Evolutionary conservation across 2,329 filamentous ascomycete species (phyloP).

Genomic region (Lasiodiplodia theobromae): DNA sequence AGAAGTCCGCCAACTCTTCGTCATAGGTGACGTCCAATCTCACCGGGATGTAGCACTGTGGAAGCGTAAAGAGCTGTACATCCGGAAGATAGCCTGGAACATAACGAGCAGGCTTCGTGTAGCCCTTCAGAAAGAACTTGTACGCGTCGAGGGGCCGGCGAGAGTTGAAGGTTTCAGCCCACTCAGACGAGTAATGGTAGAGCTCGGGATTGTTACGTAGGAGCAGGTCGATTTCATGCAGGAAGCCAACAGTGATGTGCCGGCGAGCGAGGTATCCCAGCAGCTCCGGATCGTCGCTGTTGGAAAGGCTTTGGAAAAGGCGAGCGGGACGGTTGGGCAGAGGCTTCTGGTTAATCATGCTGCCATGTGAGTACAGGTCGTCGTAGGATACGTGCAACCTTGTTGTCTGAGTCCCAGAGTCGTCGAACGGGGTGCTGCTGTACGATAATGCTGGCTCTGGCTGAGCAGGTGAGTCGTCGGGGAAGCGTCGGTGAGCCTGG

Average conservation of each 20-base stretch:
- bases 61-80: constrained; percentile 31
- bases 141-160: constrained; percentile 37
- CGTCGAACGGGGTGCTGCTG: background rate
- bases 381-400: too few relatives aligned
- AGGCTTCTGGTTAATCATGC: background rate
- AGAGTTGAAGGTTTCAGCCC: constrained; percentile 33
- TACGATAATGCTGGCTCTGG: background rate
- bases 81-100: constrained; percentile 34
- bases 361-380: background rate
- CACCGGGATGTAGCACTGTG: constrained; percentile 30
- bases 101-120: constrained; percentile 40
- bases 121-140: constrained; percentile 39
- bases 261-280: constrained; percentile 34
- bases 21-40: constrained; percentile 33
- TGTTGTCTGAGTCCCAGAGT: too few relatives aligned
- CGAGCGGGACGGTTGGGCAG: background rate
- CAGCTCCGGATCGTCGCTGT: constrained; percentile 34
- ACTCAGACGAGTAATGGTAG: constrained; percentile 31
- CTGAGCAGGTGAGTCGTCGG: background rate
- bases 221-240: constrained; percentile 39
- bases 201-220: constrained; percentile 37
- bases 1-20: constrained; percentile 38
- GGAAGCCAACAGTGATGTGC: constrained; percentile 35
- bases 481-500: background rate
- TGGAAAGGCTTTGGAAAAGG: constrained; percentile 32